A percentile compares a stretch with the other conserved stretches of the same genome.
Evolutionary conservation across 305 asterid species (phyloP).

Genomic region (Fraxinus baroniana): DNA sequence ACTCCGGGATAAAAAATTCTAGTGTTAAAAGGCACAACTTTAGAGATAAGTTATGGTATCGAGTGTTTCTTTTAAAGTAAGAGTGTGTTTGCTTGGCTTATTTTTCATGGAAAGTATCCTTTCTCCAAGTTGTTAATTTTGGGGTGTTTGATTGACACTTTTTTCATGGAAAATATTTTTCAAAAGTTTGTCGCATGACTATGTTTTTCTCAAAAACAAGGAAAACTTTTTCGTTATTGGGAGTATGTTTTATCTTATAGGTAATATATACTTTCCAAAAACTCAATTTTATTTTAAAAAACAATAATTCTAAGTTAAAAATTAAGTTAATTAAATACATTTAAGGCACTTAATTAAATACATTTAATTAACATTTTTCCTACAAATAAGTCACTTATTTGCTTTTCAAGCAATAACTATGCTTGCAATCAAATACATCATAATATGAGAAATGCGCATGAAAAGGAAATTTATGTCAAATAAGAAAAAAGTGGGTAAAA

Average conservation of each 20-base stretch:
- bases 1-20: background rate
- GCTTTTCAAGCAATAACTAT: background rate
- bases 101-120: background rate
- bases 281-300: background rate
- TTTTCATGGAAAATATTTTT: background rate
- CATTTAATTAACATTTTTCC: no score
- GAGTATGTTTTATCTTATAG: background rate
- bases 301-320: no score
- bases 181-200: no score
- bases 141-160: background rate
- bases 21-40: background rate
- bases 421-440: background rate
- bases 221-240: background rate
- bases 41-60: background rate
- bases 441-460: background rate
- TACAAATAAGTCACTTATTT: background rate
- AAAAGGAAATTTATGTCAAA: background rate
- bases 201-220: no score
- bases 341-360: no score
- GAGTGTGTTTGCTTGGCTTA: background rate
- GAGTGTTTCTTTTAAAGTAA: background rate
- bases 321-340: no score
- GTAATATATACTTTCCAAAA: background rate
- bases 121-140: background rate
- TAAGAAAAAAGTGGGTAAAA: background rate